Evolutionary conservation across 2,329 filamentous ascomycete species (phyloP).

Genomic region (Penicillium psychrosexuale): DNA sequence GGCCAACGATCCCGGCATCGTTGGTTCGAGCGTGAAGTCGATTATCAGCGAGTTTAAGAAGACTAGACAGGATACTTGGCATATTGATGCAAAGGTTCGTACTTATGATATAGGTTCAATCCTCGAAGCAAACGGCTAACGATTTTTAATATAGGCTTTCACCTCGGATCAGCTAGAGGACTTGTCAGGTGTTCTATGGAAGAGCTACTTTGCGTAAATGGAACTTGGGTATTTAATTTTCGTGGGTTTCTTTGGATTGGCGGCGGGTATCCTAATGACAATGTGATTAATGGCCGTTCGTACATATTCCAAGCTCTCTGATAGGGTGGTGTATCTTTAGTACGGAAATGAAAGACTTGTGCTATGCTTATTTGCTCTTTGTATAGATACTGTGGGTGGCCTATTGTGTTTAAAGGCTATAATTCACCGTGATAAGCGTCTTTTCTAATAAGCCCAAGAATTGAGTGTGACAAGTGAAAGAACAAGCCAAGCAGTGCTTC

Average conservation of each 20-base stretch:
- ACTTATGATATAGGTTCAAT: neutral
- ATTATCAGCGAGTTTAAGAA: slow-evolving; percentile 98
- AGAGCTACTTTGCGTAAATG: slow-evolving; percentile 90
- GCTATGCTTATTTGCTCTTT: neutral
- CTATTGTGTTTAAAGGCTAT: neutral
- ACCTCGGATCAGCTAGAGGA: slow-evolving; percentile 91
- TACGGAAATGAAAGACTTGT: neutral
- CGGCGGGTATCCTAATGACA: neutral
- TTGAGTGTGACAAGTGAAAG: neutral
- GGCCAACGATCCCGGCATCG: slow-evolving; percentile 82
- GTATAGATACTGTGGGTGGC: neutral
- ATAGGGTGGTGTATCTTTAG: neutral
- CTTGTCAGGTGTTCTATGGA: slow-evolving; percentile 94
- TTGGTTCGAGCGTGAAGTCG: slow-evolving; percentile 92
- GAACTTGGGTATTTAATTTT: neutral
- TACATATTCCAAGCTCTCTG: slow-evolving; percentile 1
- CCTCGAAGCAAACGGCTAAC: slow-evolving; percentile 17
- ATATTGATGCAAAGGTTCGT: slow-evolving; percentile 91
- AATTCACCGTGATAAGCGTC: neutral
- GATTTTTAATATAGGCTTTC: slow-evolving; percentile 63
- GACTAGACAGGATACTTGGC: slow-evolving; percentile 98
- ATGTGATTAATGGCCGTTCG: neutral
- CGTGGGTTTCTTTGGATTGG: neutral
- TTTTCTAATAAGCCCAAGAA: neutral
- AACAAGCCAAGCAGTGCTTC: neutral